Conservation (phyloP, 2,329 filamentous ascomycete species). For the Diaporthe humulicola region DNA sequence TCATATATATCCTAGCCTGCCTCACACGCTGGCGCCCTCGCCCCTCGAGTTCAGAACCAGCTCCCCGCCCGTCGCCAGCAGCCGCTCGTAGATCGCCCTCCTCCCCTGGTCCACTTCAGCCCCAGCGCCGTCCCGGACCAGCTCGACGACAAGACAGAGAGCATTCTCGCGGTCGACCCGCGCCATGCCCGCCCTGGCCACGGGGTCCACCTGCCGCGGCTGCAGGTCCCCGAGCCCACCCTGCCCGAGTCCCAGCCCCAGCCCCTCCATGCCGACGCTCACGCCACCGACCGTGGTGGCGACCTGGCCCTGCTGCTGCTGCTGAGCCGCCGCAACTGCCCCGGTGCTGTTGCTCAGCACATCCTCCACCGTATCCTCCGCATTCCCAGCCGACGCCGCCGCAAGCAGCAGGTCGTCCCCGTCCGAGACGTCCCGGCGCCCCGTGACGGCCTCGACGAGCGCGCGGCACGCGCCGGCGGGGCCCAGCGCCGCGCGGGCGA, state of each 20-base stretch:
- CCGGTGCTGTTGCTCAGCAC: conserved; percentile 5
- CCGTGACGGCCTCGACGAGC: conserved; percentile 64
- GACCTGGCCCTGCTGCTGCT: conserved; percentile 42
- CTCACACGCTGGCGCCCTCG: conserved; percentile 18
- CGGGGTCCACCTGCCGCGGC: conserved; percentile 62
- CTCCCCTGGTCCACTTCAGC: conserved; percentile 56
- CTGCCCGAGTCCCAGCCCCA: conserved; percentile 54
- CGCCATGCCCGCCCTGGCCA: conserved; percentile 59
- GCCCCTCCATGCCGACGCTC: conserved; percentile 47
- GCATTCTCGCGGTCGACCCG: conserved; percentile 72
- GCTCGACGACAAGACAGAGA: conserved; percentile 68
- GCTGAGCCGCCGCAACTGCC: neutral
- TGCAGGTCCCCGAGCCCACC: conserved; percentile 52
- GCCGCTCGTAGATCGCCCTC: conserved; percentile 58
- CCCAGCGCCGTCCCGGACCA: conserved; percentile 60
- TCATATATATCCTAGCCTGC: neutral
- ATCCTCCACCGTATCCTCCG: conserved; percentile 31
- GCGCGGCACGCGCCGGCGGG: conserved; percentile 57
- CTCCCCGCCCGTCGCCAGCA: conserved; percentile 65
- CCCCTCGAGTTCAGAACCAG: conserved; percentile 51
- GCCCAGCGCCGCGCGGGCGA: conserved; percentile 59
- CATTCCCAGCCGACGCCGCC: neutral
- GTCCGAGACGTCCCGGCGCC: conserved; percentile 50
- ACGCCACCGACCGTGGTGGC: conserved; percentile 37
- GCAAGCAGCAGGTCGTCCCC: conserved; percentile 41